Conservation (phyloP, 2,329 filamentous ascomycete genomes). For the Fusarium sp. region DNA sequence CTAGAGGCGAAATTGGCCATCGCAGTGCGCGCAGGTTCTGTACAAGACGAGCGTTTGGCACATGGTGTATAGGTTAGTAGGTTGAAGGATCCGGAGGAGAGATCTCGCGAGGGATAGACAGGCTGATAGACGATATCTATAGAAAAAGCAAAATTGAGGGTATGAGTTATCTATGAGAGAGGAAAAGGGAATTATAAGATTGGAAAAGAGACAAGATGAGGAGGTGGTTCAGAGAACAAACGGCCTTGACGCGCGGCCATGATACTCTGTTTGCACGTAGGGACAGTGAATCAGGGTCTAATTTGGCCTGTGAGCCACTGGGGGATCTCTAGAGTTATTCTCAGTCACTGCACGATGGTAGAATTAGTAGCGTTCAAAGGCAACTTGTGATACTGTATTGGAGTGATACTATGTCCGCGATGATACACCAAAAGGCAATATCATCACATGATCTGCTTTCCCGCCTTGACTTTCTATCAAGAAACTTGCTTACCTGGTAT, state of each 20-base stretch:
- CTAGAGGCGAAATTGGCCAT: constrained; percentile 23
- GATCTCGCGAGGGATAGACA: neutral
- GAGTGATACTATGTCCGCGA: neutral
- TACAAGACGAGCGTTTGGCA: constrained; percentile 32
- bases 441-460: neutral
- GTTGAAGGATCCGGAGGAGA: neutral
- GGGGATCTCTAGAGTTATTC: neutral
- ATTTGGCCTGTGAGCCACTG: neutral
- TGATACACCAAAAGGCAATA: neutral
- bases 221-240: neutral
- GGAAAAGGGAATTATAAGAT: neutral
- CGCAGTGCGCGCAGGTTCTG: constrained; percentile 32
- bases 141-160: neutral
- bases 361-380: neutral
- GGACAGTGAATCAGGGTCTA: neutral
- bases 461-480: neutral
- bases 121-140: neutral
- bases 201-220: neutral
- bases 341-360: neutral
- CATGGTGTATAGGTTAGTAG: neutral
- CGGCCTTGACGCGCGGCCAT: neutral
- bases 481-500: neutral
- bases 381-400: constrained; percentile 14
- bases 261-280: neutral
- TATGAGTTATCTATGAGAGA: neutral